phyloP scores from a whole-genome alignment of 2,329 filamentous ascomycete species.

The Xylariomycetidae sp. region DNA sequence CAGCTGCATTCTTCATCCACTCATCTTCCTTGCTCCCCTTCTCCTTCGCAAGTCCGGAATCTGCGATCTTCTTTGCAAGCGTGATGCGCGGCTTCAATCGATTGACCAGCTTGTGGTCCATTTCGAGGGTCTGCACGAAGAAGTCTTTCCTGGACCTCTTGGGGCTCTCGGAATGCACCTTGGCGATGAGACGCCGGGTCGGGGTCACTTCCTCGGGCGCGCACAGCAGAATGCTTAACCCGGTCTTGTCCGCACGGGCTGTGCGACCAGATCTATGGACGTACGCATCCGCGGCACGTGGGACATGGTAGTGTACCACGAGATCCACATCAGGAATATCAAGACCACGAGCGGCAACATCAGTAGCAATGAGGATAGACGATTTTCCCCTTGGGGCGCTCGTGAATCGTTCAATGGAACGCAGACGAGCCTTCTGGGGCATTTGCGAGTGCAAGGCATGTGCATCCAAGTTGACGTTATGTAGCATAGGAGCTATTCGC shows the following conservation, averaged over 20 bases:
- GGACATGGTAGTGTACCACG: constrained; percentile 92
- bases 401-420: constrained; percentile 86
- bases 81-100: constrained; percentile 72
- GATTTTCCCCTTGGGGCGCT: constrained; percentile 47
- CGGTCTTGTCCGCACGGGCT: constrained; percentile 72
- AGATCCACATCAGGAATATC: constrained; percentile 89
- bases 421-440: constrained; percentile 91
- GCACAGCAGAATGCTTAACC: constrained; percentile 83
- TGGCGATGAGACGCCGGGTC: constrained; percentile 76
- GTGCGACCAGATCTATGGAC: constrained; percentile 94
- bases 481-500: constrained; percentile 76
- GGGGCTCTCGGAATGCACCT: constrained; percentile 71
- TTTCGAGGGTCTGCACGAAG: constrained; percentile 74
- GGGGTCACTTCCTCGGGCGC: constrained; percentile 85
- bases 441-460: constrained; percentile 87
- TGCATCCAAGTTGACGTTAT: constrained; percentile 73
- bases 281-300: constrained; percentile 85
- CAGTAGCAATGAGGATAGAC: constrained; percentile 81
- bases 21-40: constrained; percentile 79
- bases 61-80: constrained; percentile 83
- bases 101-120: constrained; percentile 74
- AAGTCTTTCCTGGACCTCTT: constrained; percentile 50
- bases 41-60: constrained; percentile 79
- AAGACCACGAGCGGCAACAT: constrained; percentile 88
- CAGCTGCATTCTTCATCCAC: constrained; percentile 78